These are phyloP conservation scores for Claviceps capensis DNA, from an alignment of 2,329 filamentous ascomycete species.

Conservation along the genomic window DNA sequence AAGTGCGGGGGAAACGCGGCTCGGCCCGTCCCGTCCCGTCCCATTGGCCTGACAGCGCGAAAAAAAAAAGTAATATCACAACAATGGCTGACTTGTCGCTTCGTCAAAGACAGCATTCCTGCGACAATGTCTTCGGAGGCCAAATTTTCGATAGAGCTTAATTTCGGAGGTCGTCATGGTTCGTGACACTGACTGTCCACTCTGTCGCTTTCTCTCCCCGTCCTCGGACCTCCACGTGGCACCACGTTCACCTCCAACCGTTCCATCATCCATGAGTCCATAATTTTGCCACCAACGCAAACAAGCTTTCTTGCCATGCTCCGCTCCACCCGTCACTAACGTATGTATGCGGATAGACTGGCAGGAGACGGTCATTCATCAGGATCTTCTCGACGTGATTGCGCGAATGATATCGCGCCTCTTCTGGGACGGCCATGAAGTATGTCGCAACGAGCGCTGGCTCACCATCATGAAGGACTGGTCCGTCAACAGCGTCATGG, in stretches of 20 bases:
- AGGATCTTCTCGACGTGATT: conserved; percentile 3
- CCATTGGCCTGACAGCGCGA: background rate
- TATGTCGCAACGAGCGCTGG: conserved; percentile 5
- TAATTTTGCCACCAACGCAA: background rate
- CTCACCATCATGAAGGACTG: conserved; percentile 6
- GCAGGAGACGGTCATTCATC: conserved; percentile 4
- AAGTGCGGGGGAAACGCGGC: no score
- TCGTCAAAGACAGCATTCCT: conserved; percentile 2
- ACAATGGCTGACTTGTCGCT: background rate
- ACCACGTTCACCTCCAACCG: no score
- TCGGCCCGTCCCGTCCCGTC: no score
- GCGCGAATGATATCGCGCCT: conserved; percentile 7
- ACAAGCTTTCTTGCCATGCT: no score
- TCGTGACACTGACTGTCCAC: background rate
- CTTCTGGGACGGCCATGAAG: conserved; percentile 7
- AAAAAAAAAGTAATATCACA: background rate
- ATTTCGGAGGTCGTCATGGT: conserved; percentile 1
- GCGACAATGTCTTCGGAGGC: conserved; percentile 6
- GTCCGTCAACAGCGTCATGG: conserved; percentile 7
- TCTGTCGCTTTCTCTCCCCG: background rate
- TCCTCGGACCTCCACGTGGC: background rate
- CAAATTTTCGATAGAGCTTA: conserved; percentile 5
- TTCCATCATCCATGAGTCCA: background rate
- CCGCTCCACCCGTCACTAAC: background rate
- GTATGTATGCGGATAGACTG: conserved; percentile 1